phyloP scores from a whole-genome alignment of 2,329 filamentous ascomycete genomes.

The Alternaria conjuncta region DNA sequence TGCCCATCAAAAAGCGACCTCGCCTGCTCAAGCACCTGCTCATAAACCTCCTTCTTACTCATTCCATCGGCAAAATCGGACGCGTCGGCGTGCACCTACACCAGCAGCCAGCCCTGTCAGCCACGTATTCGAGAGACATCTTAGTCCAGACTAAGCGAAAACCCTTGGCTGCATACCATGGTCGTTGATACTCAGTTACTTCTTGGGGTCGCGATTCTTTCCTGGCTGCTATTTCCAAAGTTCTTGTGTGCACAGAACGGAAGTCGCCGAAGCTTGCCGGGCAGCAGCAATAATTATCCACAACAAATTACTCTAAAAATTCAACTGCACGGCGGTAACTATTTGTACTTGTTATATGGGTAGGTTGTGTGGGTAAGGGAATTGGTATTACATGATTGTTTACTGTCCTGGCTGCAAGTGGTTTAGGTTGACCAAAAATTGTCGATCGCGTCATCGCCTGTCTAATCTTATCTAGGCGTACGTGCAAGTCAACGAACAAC shows the following conservation, averaged over 20 bases:
- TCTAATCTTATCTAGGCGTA: background rate
- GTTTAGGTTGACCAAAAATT: conserved; percentile 10
- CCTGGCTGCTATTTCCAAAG: background rate
- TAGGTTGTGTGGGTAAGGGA: background rate
- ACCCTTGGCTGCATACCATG: background rate
- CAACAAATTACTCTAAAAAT: no score
- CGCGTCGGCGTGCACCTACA: conserved; percentile 75
- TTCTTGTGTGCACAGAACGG: background rate
- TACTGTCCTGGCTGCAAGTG: background rate
- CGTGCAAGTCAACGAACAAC: background rate
- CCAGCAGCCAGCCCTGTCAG: background rate
- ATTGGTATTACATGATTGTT: background rate
- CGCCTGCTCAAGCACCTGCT: conserved; percentile 74
- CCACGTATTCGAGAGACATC: background rate
- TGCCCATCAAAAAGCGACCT: conserved; percentile 73
- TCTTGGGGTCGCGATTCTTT: background rate
- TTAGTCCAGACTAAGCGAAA: background rate
- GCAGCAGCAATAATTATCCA: background rate
- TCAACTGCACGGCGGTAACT: no score
- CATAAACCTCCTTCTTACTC: conserved; percentile 74
- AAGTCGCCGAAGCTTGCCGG: conserved; percentile 11
- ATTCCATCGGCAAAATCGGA: conserved; percentile 73
- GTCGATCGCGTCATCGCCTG: conserved; percentile 12
- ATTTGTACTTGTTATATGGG: background rate
- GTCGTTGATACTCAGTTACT: background rate